Evolutionary conservation across 345 rosid species (phyloP), one percentile per base, ranked within the genome.

Genomic region (Populus euphratica): DNA sequence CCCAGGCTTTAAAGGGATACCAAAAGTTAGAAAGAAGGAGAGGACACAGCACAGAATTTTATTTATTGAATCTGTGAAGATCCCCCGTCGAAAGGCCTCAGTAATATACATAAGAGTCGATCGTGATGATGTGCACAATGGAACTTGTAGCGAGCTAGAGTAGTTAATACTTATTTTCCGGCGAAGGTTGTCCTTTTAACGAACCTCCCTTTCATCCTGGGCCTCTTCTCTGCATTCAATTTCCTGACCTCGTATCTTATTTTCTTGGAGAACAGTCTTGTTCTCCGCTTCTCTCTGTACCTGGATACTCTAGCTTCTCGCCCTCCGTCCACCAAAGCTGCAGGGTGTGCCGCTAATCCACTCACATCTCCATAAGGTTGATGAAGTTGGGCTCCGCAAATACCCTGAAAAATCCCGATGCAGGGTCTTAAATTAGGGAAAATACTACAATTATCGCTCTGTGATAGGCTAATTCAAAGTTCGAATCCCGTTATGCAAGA

Each of bases 201-300:
- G 78, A 96, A 96, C 79, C 99, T 89, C 70, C 99, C 99, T 83
- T 96, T 96, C 97, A 96, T 92, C 77, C 99, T 76, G 7, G 99
- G 99, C 89, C 96, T 92, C 84, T 92, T 92, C 89, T 96, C 98
- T 0, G 99, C 99, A 70, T 96, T 89, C 85, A 92, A 31, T 78
- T 92, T 96, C 74, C 99, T 87, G 16, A 95, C 99, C 82, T 96
- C 97, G 82, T 93, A 96, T 85, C 99, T 85, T 84, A 92, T 96
- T 87, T 93, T 96, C 92, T 93, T 92, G 0, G 99, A 91, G 81
- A 96, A 96, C 88, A 92, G 59, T 73, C 99, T 93, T 16, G 90
- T 96, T 76, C 94, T 86, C 71, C 97, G 74, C 85, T 96, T 96
- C 82, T 93, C 98, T 77, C 94, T 84, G 81, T 96, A 96, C 79